These are phyloP conservation scores for Diaporthe sp. DNA, from an alignment of 2,329 filamentous ascomycete genomes.

Conservation along the genomic window DNA sequence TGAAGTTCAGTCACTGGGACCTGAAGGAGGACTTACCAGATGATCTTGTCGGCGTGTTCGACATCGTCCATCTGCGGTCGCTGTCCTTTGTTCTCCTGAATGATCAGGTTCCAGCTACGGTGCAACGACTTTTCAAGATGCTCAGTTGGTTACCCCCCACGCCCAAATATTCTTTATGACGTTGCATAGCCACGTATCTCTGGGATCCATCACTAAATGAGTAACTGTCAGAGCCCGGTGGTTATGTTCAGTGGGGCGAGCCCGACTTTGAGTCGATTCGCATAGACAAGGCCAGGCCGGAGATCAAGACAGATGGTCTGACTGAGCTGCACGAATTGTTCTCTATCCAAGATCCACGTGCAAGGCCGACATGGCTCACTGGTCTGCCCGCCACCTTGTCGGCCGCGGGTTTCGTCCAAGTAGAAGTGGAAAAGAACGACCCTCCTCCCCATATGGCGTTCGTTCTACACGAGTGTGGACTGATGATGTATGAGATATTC, in stretches of 20 bases:
- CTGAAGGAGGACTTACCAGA: conserved; percentile 41
- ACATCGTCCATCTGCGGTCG: conserved; percentile 45
- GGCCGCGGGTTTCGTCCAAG: neutral
- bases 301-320: neutral
- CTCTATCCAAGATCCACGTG: neutral
- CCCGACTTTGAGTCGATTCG: conserved; percentile 10
- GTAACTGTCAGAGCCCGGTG: neutral
- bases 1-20: conserved; percentile 42
- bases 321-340: neutral
- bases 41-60: conserved; percentile 41
- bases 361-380: neutral
- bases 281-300: neutral
- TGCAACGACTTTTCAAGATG: neutral
- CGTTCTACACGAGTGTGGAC: neutral
- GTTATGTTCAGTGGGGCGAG: conserved; percentile 13
- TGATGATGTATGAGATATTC: conserved; percentile 45
- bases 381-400: neutral
- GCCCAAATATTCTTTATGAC: neutral
- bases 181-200: too few species aligned
- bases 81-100: conserved; percentile 41
- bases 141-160: neutral
- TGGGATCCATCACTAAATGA: neutral
- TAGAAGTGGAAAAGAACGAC: neutral
- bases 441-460: neutral
- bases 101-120: conserved; percentile 37